These are phyloP conservation scores for Mortierella claussenii DNA, from an alignment of 192 early-diverging fungal species.

Conservation along the genomic window DNA sequence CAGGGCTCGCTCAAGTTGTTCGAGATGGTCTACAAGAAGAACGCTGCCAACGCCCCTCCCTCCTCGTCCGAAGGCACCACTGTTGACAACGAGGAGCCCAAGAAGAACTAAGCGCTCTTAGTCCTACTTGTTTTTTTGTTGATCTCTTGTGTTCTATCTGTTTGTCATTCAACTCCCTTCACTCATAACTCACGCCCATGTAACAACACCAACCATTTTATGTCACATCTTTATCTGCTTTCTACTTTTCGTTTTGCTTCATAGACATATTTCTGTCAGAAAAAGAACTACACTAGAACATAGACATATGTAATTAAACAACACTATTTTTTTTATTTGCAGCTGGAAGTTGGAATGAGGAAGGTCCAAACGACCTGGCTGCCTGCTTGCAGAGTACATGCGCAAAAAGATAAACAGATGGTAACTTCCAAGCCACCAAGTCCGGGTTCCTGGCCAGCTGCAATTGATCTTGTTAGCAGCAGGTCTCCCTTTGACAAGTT, in stretches of 20 bases:
- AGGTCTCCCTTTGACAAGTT: too few relatives aligned
- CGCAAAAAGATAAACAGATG: too few relatives aligned
- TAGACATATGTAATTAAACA: not conserved
- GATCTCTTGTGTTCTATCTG: constrained; percentile 6
- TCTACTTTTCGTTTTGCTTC: constrained; percentile 10
- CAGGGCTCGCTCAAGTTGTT: constrained; percentile 93
- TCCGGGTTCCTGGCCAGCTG: too few relatives aligned
- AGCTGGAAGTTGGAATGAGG: too few relatives aligned
- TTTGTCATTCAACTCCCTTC: constrained; percentile 4
- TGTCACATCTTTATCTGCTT: constrained; percentile 4
- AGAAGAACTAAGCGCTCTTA: constrained; percentile 34
- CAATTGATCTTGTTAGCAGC: too few relatives aligned
- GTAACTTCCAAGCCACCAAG: too few relatives aligned
- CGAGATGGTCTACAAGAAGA: constrained; percentile 95
- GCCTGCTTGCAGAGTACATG: too few relatives aligned
- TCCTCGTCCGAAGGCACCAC: constrained; percentile 45
- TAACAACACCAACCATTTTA: constrained; percentile 20
- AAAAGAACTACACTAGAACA: not conserved
- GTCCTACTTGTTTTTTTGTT: constrained; percentile 1
- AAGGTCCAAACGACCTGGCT: too few relatives aligned
- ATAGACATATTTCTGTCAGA: constrained; percentile 15
- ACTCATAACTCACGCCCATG: constrained; percentile 17
- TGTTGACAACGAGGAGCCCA: constrained; percentile 51
- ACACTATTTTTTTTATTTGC: too few relatives aligned
- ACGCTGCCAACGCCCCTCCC: constrained; percentile 35